A percentile compares a stretch with the other conserved stretches of the same genome.
Conservation (phyloP, 768 basidiomycete genomes). For the Lentinus brumalis region DNA sequence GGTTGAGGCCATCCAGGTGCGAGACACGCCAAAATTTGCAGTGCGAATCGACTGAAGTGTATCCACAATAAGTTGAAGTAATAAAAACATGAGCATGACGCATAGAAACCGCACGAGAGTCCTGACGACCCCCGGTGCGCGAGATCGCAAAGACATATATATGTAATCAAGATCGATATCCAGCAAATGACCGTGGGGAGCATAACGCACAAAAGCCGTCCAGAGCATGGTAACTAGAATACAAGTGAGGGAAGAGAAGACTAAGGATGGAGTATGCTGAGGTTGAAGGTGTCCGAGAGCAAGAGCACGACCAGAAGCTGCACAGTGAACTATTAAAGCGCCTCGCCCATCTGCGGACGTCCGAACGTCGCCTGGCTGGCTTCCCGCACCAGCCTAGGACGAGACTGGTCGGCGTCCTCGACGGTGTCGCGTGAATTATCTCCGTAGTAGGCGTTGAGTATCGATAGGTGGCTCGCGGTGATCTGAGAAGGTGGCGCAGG, state of each 20-base stretch:
- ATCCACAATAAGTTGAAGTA: slow-evolving; percentile 19
- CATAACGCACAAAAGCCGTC: background rate
- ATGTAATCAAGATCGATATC: too few relatives aligned
- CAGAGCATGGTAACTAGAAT: background rate
- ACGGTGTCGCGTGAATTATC: slow-evolving; percentile 19
- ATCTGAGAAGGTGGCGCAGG: slow-evolving; percentile 56
- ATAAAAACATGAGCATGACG: slow-evolving; percentile 9
- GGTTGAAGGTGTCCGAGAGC: background rate
- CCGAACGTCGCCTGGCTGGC: slow-evolving; percentile 30
- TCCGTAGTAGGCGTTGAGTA: slow-evolving; percentile 49
- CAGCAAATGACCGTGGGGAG: background rate
- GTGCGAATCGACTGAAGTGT: background rate
- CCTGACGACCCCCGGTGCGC: too few relatives aligned
- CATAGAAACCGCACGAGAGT: too few relatives aligned
- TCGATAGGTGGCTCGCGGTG: slow-evolving; percentile 39
- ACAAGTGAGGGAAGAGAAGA: background rate
- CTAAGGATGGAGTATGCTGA: background rate
- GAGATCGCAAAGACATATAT: too few relatives aligned
- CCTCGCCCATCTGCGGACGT: slow-evolving; percentile 29
- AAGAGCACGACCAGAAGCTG: background rate
- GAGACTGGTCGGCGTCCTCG: slow-evolving; percentile 8
- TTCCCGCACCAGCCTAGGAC: slow-evolving; percentile 24
- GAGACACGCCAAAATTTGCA: too few relatives aligned
- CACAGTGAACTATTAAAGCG: slow-evolving; percentile 12
- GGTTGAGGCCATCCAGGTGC: too few relatives aligned